Evolutionary conservation across 257 asterid genomes (phyloP), one percentile per base, ranked within the genome.

Genomic region (Solanum appendiculatum): DNA sequence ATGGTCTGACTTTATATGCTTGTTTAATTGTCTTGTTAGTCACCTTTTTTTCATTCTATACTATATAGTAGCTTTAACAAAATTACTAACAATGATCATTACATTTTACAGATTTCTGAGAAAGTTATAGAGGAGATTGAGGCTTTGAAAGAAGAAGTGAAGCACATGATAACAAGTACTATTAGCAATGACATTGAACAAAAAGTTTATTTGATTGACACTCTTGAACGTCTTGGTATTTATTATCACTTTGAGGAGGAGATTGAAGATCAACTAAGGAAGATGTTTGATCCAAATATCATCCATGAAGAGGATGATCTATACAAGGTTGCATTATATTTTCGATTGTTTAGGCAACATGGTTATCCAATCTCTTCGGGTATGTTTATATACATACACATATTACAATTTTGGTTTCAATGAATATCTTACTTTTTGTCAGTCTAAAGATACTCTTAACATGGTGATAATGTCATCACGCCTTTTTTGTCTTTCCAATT

Each of bases 301-400:
- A 36, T 60, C 13, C 48, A n/a, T 6, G 44, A 44, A 36, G 86
- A 46, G 13, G 70, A 44, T 23, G 89, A 87, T 33, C 73, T 87
- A 74, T 64, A 37, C 42, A 36, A 21, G 15, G 40, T 63, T 25
- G 48, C 83, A 2, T 23, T 81, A 37, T 33, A 80, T 31, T 87
- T 87, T 87, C 58, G 86, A 29, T 63, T 87, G 46, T 68, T 86
- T 21, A 80, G 88, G 3, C 88, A 86, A 81, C 86, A 86, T 64
- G 86, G 88, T 23, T 86, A 87, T 68, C 83, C 83, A 25, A 63
- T 87, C 25, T 81, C 88, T 40, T 78, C 51, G 2, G 86, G 89
- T 87, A 87, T 66, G 68, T 27, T 48, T 81, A 48, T 34, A 44
- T 39, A n/a, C n/a, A 11, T 29, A 48, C 27, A 51, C 9, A 20